Evolutionary conservation across 2,329 filamentous ascomycete genomes (phyloP).

Genomic region (Periglandula ipomoeae): DNA sequence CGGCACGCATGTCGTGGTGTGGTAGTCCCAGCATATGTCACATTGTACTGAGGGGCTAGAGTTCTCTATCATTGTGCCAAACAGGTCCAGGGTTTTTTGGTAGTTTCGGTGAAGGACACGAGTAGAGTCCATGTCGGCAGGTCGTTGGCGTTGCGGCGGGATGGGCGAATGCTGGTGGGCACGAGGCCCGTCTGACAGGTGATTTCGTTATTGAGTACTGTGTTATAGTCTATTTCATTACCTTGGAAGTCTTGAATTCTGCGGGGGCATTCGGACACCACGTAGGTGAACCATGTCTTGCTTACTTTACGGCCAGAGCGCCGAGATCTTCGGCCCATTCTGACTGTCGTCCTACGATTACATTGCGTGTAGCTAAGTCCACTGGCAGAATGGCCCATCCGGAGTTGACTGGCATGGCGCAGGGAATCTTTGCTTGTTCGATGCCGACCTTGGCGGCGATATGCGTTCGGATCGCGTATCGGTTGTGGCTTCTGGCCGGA

Average conservation of each 20-base stretch:
- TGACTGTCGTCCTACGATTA: conserved; percentile 1
- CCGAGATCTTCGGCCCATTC: neutral
- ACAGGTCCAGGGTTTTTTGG: conserved; percentile 9
- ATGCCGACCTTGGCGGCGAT: neutral
- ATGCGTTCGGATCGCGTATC: neutral
- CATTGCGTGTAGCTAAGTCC: neutral
- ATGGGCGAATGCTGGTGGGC: conserved; percentile 5
- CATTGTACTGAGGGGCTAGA: neutral
- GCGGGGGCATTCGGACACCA: neutral
- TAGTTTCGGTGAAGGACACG: conserved; percentile 10
- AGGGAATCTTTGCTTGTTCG: neutral
- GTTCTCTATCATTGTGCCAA: neutral
- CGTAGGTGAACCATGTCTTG: neutral
- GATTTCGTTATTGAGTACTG: conserved; percentile 5
- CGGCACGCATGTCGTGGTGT: neutral
- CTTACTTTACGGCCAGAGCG: neutral
- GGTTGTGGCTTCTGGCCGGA: neutral
- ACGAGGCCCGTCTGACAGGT: conserved; percentile 6
- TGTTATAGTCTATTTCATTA: conserved; percentile 5
- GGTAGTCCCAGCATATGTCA: conserved; percentile 3
- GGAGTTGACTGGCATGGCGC: neutral
- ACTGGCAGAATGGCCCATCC: neutral
- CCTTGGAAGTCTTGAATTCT: neutral
- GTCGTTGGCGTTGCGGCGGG: conserved; percentile 4
- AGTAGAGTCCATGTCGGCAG: conserved; percentile 10